Base-by-base conservation (phyloP, 2,329 filamentous ascomycete species). In the Claviceps spartinae region DNA sequence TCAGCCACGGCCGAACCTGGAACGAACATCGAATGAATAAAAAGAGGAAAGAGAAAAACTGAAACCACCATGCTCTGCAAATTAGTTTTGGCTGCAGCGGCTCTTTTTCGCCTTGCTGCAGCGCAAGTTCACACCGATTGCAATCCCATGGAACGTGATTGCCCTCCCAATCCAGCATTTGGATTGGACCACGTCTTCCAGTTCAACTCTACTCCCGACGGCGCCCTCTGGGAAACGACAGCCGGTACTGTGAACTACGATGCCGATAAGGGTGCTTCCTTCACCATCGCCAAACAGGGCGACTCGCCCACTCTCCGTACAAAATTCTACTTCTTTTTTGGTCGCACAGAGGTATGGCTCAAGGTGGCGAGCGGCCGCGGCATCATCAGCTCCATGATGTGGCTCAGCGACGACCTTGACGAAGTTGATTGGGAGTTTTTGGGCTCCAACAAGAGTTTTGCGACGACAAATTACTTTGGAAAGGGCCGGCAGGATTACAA, bases 371-470 rank as follows among this genome's bases (percentile, higher is more conserved):
- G 73, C 1, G 89, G 89, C 18, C 71, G 70, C 7, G 89, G 89
- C 49, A 83, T 95, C 56, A 79, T 95, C 60, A 88, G 83, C 61
- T 82, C 86, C 55, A 83, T 94, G 62, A 90, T 95, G 64, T 76
- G 91, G 66, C 76, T 93, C 58, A 91, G 85, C 49, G 85, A 93
- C 59, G 83, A 89, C 60, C 75, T 91, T 14, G 89, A 95, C 64
- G 88, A 95, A 68, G 82, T 95, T 42, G 89, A 95, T 63, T 91
- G 87, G 79, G 87, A 93, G 63, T 86, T 87, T 62, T 75, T 88
- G 54, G 87, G 87, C 46, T 76, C 76, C 52, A 83, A 87, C 62
- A 67, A 71, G 52, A 78, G 73, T 16, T 68, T 75, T 37, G 84
- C 79, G 8, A 76, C 86, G 59, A 83, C 79, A 58, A 90, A 91